Base-by-base conservation (phyloP, 1,139 yeast genomes). In the Pichia sp. region DNA sequence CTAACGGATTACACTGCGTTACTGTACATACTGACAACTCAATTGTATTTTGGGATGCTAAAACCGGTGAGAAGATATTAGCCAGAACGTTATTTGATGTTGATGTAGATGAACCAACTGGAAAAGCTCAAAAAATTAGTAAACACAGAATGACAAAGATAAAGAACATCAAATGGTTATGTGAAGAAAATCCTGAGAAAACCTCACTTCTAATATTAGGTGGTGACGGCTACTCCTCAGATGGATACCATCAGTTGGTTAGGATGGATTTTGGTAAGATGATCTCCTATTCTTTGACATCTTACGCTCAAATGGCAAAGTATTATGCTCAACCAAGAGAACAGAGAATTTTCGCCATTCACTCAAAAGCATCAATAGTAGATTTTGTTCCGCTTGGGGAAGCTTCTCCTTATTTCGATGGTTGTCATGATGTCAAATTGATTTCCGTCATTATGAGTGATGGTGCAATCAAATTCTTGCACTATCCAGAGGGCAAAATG, bases 41-140 rank as follows among this genome's bases (percentile, higher is more conserved):
- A 0, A 65, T 95, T 49, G 96, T 82, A 5, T 93, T 93, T 64
- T 93, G 98, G 97, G 99, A 93, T 69, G 85, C 89, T 0, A 78
- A 82, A 42, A 84, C 85, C 44, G 96, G 95, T 0, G 80, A 81
- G 13, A 71, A 85, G 48, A 73, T 93, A 7, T 85, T 84, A 54
- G 92, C 97, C 0, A 78, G 98, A 62, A 80, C 89, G 1, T 62
- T 87, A 7, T 78, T 80, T 56, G 95, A 87, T 52, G 74, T 82
- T 4, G 79, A 82, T 54, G 79, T 90, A 30, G 84, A 90, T 63
- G 68, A 72, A 31, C 85, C 87, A 4, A 61, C 65, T 1, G 67
- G 66, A 1, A 56, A 57, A 19, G 45, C 26, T 1, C 60, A 56
- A 45, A 51, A 53, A 5, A 57, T 64, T 3, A 60, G 65, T 8